These are phyloP conservation scores for Talaromyces funiculosus DNA, from an alignment of 2,329 filamentous ascomycete genomes.

Conservation along the genomic window DNA sequence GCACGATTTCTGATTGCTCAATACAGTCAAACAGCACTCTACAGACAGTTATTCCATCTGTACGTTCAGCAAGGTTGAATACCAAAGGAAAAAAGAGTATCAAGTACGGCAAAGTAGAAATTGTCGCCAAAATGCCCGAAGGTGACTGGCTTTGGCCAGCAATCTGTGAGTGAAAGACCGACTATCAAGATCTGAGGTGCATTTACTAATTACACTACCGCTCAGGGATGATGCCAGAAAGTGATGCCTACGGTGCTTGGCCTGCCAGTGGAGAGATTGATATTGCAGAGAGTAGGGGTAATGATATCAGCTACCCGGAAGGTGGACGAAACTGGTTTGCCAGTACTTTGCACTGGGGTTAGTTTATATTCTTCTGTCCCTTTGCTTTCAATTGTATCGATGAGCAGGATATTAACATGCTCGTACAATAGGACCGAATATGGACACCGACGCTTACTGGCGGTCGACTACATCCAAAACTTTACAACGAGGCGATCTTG, in stretches of 20 bases:
- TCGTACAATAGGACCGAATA: slow-evolving; percentile 13
- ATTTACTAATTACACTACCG: neutral
- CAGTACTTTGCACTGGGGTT: slow-evolving; percentile 26
- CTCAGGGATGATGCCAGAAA: slow-evolving; percentile 47
- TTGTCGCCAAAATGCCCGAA: slow-evolving; percentile 48
- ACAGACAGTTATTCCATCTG: slow-evolving; percentile 47
- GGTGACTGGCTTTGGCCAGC: slow-evolving; percentile 54
- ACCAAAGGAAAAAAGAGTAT: slow-evolving; percentile 46
- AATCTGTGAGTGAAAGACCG: slow-evolving; percentile 33
- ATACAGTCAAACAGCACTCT: slow-evolving; percentile 40
- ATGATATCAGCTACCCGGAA: neutral
- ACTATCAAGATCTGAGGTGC: slow-evolving; percentile 12
- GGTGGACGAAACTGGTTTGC: slow-evolving; percentile 14
- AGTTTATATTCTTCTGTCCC: slow-evolving; percentile 38
- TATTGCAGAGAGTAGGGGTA: slow-evolving; percentile 39
- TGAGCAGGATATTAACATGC: neutral
- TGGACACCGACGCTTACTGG: slow-evolving; percentile 18
- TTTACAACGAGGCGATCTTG: slow-evolving; percentile 23
- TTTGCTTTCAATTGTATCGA: slow-evolving; percentile 22
- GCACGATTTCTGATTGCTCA: slow-evolving; percentile 30
- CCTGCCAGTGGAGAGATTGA: slow-evolving; percentile 51
- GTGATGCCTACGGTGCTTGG: slow-evolving; percentile 46
- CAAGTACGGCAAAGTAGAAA: slow-evolving; percentile 49
- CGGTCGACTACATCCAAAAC: slow-evolving; percentile 23
- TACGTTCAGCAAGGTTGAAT: slow-evolving; percentile 46